phyloP scores from a whole-genome alignment of 305 asterid genomes.

The Fraxinus latifolia region DNA sequence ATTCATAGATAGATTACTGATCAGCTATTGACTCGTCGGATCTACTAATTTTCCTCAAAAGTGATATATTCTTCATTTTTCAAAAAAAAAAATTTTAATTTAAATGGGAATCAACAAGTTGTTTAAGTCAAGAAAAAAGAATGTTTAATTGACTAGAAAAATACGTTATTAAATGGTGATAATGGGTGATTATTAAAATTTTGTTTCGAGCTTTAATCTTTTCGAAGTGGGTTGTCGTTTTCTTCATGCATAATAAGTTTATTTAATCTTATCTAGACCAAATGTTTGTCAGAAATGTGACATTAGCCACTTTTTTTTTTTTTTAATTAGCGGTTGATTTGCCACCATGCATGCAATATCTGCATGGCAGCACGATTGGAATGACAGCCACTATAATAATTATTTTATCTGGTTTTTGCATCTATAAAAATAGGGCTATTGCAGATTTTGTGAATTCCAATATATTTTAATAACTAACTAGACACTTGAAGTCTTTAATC shows the following conservation, averaged over 20 bases:
- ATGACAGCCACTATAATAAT: neutral
- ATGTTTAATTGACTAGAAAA: neutral
- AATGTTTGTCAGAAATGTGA: neutral
- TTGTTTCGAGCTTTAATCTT: conserved; percentile 15
- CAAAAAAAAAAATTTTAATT: neutral
- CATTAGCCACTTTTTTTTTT: conserved; percentile 23
- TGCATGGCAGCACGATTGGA: neutral
- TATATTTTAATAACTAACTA: neutral
- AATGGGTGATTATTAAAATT: conserved; percentile 4
- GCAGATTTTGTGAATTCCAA: neutral
- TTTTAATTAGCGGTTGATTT: conserved; percentile 27
- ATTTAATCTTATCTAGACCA: neutral
- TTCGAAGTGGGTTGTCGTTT: conserved; percentile 49
- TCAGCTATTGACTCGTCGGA: neutral
- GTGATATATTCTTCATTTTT: neutral
- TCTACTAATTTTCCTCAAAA: neutral
- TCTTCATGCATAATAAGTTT: conserved; percentile 27
- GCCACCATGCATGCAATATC: neutral
- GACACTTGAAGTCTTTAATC: neutral
- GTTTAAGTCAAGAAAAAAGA: neutral
- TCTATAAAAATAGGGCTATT: too few species aligned
- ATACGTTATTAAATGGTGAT: neutral
- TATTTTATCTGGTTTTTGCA: neutral
- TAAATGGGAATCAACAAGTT: neutral
- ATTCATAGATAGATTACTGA: neutral